A percentile compares a stretch with the other conserved stretches of the same genome.
Evolutionary conservation across 1,139 yeast genomes (phyloP).

Genomic region (Yamadazyma buinensis): DNA sequence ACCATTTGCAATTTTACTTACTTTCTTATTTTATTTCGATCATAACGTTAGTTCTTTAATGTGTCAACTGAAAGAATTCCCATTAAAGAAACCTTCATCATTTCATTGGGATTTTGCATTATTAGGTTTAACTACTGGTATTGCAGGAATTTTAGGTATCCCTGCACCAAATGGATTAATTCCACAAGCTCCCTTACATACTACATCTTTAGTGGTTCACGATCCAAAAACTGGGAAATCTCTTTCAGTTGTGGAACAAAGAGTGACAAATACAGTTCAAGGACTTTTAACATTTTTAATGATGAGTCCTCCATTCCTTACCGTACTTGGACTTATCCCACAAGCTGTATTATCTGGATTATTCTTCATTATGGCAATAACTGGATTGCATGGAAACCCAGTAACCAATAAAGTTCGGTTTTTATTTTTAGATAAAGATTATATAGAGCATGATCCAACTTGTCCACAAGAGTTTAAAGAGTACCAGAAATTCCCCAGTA

Average conservation of each 20-base stretch:
- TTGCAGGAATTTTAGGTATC: conserved; percentile 81
- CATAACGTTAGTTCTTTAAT: conserved; percentile 92
- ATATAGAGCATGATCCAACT: conserved; percentile 28
- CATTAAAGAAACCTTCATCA: conserved; percentile 78
- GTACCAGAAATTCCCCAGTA: conserved; percentile 29
- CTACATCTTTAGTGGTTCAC: conserved; percentile 68
- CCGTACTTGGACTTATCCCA: conserved; percentile 82
- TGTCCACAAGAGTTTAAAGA: conserved; percentile 38
- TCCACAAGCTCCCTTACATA: conserved; percentile 96
- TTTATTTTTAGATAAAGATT: conserved; percentile 58
- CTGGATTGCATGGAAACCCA: conserved; percentile 67
- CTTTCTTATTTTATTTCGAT: conserved; percentile 85
- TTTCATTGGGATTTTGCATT: conserved; percentile 92
- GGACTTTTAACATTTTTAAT: conserved; percentile 81
- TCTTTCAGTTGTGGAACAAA: conserved; percentile 76
- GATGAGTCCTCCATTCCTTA: conserved; percentile 84
- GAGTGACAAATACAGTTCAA: conserved; percentile 79
- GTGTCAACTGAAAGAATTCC: conserved; percentile 82
- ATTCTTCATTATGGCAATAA: conserved; percentile 88
- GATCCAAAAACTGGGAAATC: conserved; percentile 41
- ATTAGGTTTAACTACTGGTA: conserved; percentile 80
- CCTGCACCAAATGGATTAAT: conserved; percentile 97
- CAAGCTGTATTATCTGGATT: conserved; percentile 91
- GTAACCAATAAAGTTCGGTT: conserved; percentile 62
- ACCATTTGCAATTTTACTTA: conserved; percentile 85